Base-by-base conservation (phyloP, 441 rosid species). In the Arabidopsis lyrata region DNA sequence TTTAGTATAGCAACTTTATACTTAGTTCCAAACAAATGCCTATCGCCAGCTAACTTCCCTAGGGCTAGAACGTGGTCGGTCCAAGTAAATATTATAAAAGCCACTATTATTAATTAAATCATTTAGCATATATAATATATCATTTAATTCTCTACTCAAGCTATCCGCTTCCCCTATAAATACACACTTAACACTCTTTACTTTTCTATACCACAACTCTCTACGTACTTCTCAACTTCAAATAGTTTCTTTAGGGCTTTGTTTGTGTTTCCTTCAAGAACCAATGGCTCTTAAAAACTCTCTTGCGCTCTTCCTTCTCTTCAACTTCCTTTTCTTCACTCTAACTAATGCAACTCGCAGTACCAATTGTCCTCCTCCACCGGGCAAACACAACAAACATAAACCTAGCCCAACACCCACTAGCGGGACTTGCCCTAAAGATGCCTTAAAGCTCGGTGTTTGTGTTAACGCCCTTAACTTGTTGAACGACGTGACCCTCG, bases 241-340 rank as follows among this genome's bases (percentile, higher is more conserved):
- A 66, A 66, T 16, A 59, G 72, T 58, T 58, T 47, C 57, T 47
- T 63, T 24, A 53, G 29, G 32, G 48, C 14, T n/a, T 42, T 20
- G 16, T 55, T 10, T 56, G 45, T 20, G 22, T 22, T 44, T 52
- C 20, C 41, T 53, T 63, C 39, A 64, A 2, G 70, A 15, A 12
- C 86, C 86, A 6, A 81, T 68, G 42, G 84, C 86, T 65, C 72
- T 27, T 45, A 65, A 5, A 29, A 48, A 73, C 15, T 72, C 87
- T 24, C 61, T 87, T 63, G 87, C 90, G 50, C 85, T 90, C 68
- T 83, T 88, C 63, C 77, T 90, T 59, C 72, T 76, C 13, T 62
- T 87, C 68, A 88, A 88, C 82, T 75, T 92, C 60, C 78, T 90
- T 68, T 56, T 73, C 42, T 88, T 88, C 71, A 61, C 88, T 50